Conservation (phyloP, 2,329 filamentous ascomycete species). For the Botrytis cinerea region DNA sequence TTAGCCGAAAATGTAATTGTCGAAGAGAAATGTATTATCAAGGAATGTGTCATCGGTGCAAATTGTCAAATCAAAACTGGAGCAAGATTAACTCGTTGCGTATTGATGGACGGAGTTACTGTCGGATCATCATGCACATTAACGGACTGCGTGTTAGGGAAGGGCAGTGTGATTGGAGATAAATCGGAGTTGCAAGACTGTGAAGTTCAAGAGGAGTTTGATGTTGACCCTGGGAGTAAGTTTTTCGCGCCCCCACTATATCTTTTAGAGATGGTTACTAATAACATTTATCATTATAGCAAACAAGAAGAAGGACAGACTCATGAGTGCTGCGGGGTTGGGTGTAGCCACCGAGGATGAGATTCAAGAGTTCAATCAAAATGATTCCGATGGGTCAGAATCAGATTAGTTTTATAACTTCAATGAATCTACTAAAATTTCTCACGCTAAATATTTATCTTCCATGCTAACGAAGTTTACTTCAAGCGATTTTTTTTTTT, state of each 20-base stretch:
- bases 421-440: neutral
- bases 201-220: constrained; percentile 86
- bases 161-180: constrained; percentile 79
- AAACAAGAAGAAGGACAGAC: constrained; percentile 66
- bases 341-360: constrained; percentile 62
- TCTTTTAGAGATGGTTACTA: constrained; percentile 1
- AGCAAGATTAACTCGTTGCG: constrained; percentile 81
- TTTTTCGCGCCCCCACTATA: constrained; percentile 30
- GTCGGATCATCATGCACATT: constrained; percentile 83
- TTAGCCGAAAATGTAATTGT: constrained; percentile 88
- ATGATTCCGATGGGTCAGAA: constrained; percentile 26
- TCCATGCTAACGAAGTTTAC: neutral
- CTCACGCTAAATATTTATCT: neutral
- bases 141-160: constrained; percentile 83
- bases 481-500: neutral
- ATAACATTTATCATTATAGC: constrained; percentile 46
- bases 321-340: constrained; percentile 67
- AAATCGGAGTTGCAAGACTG: constrained; percentile 81
- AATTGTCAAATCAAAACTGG: constrained; percentile 84
- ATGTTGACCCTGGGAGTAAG: constrained; percentile 77
- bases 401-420: neutral
- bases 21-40: constrained; percentile 87
- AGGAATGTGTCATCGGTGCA: constrained; percentile 84
- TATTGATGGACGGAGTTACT: constrained; percentile 89
- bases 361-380: constrained; percentile 51